Conservation (phyloP, 345 rosid genomes). For the Eucalyptus decipiens region DNA sequence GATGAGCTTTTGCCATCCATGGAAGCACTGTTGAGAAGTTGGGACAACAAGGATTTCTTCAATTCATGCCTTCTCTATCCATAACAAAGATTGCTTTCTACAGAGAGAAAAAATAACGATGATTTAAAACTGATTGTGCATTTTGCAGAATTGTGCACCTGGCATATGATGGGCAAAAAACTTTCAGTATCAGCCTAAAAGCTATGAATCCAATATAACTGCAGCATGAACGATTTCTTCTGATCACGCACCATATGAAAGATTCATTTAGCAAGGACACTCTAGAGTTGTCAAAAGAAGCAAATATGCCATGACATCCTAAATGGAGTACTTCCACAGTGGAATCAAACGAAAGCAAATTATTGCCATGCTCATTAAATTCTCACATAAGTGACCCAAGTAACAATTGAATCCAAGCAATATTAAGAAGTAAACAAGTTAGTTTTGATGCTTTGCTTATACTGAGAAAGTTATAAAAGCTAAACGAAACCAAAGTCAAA, state of each 20-base stretch:
- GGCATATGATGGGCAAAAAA: neutral
- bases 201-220: neutral
- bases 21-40: neutral
- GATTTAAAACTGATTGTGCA: neutral
- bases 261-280: neutral
- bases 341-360: neutral
- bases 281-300: neutral
- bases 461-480: neutral
- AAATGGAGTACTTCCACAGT: neutral
- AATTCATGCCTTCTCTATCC: neutral
- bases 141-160: neutral
- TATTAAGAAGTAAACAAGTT: neutral
- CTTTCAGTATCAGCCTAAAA: neutral
- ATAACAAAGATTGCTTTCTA: neutral
- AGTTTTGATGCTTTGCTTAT: neutral
- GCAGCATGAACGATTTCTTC: neutral
- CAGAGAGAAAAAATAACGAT: neutral
- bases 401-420: neutral
- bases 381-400: neutral
- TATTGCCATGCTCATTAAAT: neutral
- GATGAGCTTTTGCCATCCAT: neutral
- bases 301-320: neutral
- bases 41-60: neutral
- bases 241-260: neutral
- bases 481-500: neutral